A percentile compares a stretch with the other conserved stretches of the same genome.
Evolutionary conservation across 805 yeast genomes (phyloP).

Genomic region (Kodamaea nitidulidarum): DNA sequence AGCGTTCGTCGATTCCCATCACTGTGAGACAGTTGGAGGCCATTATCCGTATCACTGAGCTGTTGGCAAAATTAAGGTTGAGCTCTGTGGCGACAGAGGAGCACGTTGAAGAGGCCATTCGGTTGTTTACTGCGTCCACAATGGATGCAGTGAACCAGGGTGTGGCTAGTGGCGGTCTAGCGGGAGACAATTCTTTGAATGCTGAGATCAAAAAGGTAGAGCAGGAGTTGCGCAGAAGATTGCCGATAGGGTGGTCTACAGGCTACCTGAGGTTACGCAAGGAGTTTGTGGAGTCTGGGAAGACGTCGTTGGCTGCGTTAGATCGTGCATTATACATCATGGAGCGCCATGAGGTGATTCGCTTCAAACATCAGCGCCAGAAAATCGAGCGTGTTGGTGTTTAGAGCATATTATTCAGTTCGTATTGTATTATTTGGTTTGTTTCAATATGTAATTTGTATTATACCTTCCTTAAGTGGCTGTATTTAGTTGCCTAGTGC

Average conservation of each 20-base stretch:
- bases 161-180: constrained; percentile 38
- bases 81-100: constrained; percentile 79
- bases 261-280: constrained; percentile 76
- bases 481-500: no score
- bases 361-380: constrained; percentile 82
- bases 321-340: constrained; percentile 78
- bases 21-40: constrained; percentile 98
- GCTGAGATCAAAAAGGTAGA: constrained; percentile 78
- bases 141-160: constrained; percentile 89
- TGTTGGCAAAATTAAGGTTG: constrained; percentile 81
- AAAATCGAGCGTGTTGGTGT: constrained; percentile 75
- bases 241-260: constrained; percentile 96
- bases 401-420: constrained; percentile 17
- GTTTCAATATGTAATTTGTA: no score
- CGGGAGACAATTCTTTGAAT: constrained; percentile 55
- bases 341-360: constrained; percentile 84
- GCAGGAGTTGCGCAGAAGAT: constrained; percentile 77
- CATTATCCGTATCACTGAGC: constrained; percentile 90
- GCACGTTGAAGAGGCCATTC: constrained; percentile 93
- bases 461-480: no score
- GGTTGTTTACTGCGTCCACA: constrained; percentile 93
- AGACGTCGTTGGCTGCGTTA: constrained; percentile 64
- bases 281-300: constrained; percentile 70
- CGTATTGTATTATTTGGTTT: constrained; percentile 6
- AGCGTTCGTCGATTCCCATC: constrained; percentile 92